Base-by-base conservation (phyloP, 2,329 filamentous ascomycete species). In the Nakataea oryzae region DNA sequence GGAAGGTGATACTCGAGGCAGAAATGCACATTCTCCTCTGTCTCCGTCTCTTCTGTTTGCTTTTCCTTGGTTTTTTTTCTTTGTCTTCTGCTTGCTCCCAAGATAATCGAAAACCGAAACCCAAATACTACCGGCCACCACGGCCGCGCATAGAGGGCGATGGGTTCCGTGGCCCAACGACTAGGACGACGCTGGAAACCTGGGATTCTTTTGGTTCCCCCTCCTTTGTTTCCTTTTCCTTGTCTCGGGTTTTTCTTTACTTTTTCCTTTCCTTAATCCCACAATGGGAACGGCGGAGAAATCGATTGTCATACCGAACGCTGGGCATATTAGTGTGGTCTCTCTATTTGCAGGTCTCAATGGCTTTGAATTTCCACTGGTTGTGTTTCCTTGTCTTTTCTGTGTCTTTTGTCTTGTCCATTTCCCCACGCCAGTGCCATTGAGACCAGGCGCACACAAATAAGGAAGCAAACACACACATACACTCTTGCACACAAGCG, bases 331-430 rank as follows among this genome's bases (percentile, higher is more conserved):
- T 50, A 50, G 41, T 50, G 41, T 50, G 41, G 41, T 50, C 5
- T 50, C 24, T 50, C 21, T 50, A 50, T 50, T 24, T 50, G 41
- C 17, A n/a, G 17, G 41, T 50, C 41, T 50, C 21, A 3, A 50
- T 24, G 41, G 41, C 21, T 50, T 50, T 50, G 41, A 59, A 28
- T 58, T 61, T 55, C 56, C 32, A 47, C 47, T 26, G 61, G 21
- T 67, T 65, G 69, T 71, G 70, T 74, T 71, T 74, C 68, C 69
- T 68, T 68, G 67, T 69, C 62, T 60, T 30, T 57, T 61, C 50
- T 57, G 71, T 71, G 70, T 67, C 71, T 69, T 71, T 69, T 72
- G 71, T 71, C 71, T 71, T 58, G 32, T 64, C 62, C 63, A 63
- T 64, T 64, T 63, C 62, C 56, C 41, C 9, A 24, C 41, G 41